Evolutionary conservation across 768 basidiomycete species (phyloP).

Genomic region (Suillus americanus): DNA sequence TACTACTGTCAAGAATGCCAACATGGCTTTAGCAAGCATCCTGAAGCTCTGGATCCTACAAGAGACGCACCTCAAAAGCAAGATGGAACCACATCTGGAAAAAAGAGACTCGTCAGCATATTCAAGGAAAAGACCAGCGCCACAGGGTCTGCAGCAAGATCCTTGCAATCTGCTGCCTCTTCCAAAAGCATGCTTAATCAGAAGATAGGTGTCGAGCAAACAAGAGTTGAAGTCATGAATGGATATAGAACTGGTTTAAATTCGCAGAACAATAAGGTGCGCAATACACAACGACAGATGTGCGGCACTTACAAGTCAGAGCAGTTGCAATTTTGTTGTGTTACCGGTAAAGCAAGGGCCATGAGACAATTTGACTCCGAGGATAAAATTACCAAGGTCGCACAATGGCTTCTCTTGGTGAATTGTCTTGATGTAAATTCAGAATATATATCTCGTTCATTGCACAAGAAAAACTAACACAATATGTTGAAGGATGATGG

Average conservation of each 20-base stretch:
- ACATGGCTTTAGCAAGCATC: conserved; percentile 9
- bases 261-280: not conserved
- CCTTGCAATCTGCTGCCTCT: not conserved
- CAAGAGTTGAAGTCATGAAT: not conserved
- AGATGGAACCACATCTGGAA: not conserved
- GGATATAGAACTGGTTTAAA: not conserved
- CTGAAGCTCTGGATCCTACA: not conserved
- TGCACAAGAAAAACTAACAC: not conserved
- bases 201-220: not conserved
- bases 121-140: not conserved
- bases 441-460: not conserved
- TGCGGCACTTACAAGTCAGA: not conserved
- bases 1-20: conserved; percentile 5
- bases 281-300: not conserved
- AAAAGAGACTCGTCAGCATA: not conserved
- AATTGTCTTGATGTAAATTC: not conserved
- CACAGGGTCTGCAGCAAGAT: not conserved
- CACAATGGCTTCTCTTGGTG: not conserved
- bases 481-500: not conserved
- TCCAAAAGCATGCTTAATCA: not conserved
- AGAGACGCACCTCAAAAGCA: not conserved
- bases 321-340: not conserved
- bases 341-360: not conserved
- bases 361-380: not conserved
- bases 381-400: not conserved